A percentile compares a stretch with the other conserved stretches of the same genome.
Conservation (phyloP, 2,329 filamentous ascomycete genomes). For the Graphilbum sp. region DNA sequence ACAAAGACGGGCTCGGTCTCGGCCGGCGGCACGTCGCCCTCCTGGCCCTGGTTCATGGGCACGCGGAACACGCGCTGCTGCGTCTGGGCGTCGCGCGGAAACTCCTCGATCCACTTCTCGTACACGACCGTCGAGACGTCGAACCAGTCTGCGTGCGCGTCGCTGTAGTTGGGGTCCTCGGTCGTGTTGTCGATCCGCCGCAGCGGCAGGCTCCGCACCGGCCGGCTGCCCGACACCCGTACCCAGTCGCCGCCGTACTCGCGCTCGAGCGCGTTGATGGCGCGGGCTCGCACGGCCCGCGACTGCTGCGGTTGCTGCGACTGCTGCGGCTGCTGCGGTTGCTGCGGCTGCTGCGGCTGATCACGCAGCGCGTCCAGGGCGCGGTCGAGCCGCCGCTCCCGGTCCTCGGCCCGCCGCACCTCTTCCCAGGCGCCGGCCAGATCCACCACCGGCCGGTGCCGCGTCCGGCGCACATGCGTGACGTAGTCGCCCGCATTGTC, state of each 20-base stretch:
- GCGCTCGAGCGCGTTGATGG: not conserved
- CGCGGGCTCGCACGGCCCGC: too few species aligned
- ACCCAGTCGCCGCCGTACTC: slow-evolving; percentile 1
- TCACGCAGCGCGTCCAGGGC: not conserved
- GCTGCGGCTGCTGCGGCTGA: too few species aligned
- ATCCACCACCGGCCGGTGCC: not conserved
- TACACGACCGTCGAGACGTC: slow-evolving; percentile 7
- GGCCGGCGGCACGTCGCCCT: not conserved
- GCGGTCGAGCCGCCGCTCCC: not conserved
- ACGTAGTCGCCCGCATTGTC: slow-evolving; percentile 6
- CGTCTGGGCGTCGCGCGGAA: not conserved
- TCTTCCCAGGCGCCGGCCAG: not conserved
- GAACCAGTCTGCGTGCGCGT: slow-evolving; percentile 1
- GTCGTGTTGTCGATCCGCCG: slow-evolving; percentile 5
- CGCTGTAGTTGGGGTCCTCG: not conserved
- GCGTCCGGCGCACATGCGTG: slow-evolving; percentile 2
- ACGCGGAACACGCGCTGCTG: slow-evolving; percentile 4
- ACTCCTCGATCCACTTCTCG: slow-evolving; percentile 8
- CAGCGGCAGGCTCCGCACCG: not conserved
- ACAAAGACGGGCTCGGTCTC: not conserved
- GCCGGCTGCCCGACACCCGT: slow-evolving; percentile 4
- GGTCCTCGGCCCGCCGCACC: not conserved
- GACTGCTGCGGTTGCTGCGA: too few species aligned
- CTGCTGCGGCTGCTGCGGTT: too few species aligned
- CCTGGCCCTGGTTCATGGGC: slow-evolving; percentile 6